Evolutionary conservation across 2,329 filamentous ascomycete genomes (phyloP).

Genomic region (Curvularia verruculosa): DNA sequence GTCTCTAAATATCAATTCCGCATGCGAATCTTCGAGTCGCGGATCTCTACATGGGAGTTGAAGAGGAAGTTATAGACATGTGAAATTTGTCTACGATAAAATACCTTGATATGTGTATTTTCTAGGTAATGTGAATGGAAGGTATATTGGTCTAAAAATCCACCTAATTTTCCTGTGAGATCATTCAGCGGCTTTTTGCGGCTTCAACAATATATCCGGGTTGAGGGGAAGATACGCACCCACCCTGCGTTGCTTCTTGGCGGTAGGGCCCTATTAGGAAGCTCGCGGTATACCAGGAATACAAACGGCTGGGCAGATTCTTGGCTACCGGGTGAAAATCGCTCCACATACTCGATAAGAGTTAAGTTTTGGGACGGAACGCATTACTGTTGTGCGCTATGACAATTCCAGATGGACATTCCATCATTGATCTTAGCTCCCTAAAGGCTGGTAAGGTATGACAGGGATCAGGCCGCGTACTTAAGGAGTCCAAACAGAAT

Average conservation of each 20-base stretch:
- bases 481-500: neutral
- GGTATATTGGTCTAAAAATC: neutral
- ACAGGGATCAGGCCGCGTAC: neutral
- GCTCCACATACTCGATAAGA: constrained; percentile 7
- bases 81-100: too few species aligned
- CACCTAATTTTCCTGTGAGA: too few species aligned
- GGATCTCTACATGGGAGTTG: too few species aligned
- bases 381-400: neutral
- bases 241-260: constrained; percentile 24
- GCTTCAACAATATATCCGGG: neutral
- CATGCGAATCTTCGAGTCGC: too few species aligned
- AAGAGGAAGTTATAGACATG: too few species aligned
- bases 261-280: constrained; percentile 26
- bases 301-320: constrained; percentile 13
- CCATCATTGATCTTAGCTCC: constrained; percentile 10
- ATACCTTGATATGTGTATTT: too few species aligned
- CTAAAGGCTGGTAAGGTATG: neutral
- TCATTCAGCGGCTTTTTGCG: neutral
- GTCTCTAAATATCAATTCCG: too few species aligned
- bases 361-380: neutral
- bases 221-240: constrained; percentile 21
- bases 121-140: neutral
- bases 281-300: constrained; percentile 17
- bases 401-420: constrained; percentile 1
- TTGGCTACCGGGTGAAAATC: constrained; percentile 13